Conservation (phyloP, 495 filamentous ascomycete species). For the Cercophora scortea region DNA sequence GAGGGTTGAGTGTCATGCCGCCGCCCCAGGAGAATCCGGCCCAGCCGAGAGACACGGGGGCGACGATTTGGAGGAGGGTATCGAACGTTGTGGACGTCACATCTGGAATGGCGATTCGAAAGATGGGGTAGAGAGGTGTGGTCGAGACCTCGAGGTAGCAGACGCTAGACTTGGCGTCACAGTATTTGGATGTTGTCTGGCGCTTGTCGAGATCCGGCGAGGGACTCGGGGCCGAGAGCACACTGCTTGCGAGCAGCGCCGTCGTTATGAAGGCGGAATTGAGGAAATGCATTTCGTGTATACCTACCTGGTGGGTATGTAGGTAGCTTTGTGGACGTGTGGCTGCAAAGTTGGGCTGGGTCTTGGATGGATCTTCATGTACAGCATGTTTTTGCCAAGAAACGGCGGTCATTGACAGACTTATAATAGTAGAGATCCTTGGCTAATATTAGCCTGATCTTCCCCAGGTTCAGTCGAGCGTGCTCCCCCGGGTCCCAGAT, state of each 20-base stretch:
- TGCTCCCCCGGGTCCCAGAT: too few relatives aligned
- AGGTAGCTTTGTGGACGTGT: too few relatives aligned
- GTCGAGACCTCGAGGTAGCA: slow-evolving; percentile 14
- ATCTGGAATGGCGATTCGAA: slow-evolving; percentile 36
- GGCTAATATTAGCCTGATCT: too few relatives aligned
- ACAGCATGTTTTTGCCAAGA: too few relatives aligned
- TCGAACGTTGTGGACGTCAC: slow-evolving; percentile 28
- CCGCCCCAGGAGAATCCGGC: slow-evolving; percentile 40
- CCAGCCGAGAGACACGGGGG: slow-evolving; percentile 34
- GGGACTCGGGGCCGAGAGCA: neutral
- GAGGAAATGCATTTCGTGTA: neutral
- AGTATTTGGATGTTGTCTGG: slow-evolving; percentile 11
- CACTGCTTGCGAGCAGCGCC: neutral
- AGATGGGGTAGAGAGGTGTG: slow-evolving; percentile 7
- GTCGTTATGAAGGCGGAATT: neutral
- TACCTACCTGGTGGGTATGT: neutral
- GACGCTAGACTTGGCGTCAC: slow-evolving; percentile 5
- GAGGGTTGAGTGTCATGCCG: slow-evolving; percentile 38
- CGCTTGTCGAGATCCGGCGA: neutral
- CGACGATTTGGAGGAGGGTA: slow-evolving; percentile 34
- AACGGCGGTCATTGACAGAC: too few relatives aligned
- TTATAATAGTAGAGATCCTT: too few relatives aligned
- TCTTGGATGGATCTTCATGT: too few relatives aligned
- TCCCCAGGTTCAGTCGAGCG: too few relatives aligned
- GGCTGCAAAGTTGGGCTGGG: too few relatives aligned